Evolutionary conservation across 2,329 filamentous ascomycete genomes (phyloP).

Genomic region (Lasiodiplodia sp.): DNA sequence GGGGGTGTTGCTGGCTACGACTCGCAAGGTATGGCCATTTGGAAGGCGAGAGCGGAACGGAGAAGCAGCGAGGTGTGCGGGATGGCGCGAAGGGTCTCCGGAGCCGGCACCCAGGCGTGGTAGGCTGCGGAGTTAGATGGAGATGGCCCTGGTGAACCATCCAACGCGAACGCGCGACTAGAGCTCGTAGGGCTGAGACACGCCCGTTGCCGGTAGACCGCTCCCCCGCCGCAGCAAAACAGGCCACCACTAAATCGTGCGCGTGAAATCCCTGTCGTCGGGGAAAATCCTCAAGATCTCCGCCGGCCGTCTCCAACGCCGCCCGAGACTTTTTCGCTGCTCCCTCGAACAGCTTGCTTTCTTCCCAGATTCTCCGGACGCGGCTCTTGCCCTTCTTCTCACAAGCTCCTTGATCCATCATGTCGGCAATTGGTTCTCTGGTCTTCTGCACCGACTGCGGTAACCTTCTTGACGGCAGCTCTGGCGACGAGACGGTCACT

Average conservation of each 20-base stretch:
- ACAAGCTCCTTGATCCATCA: conserved; percentile 48
- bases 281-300: conserved; percentile 28
- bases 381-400: not conserved
- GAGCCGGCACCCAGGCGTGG: conserved; percentile 11
- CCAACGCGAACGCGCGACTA: conserved; percentile 22
- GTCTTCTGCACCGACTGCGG: conserved; percentile 95
- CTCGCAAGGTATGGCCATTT: not conserved
- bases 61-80: not conserved
- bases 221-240: not conserved
- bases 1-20: not conserved
- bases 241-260: conserved; percentile 9
- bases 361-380: not conserved
- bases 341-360: not conserved
- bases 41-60: not conserved
- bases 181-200: conserved; percentile 22
- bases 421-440: conserved; percentile 89
- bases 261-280: conserved; percentile 23
- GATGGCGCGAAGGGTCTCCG: conserved; percentile 17
- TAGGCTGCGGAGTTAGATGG: conserved; percentile 18
- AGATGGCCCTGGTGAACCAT: conserved; percentile 9
- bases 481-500: conserved; percentile 76
- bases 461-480: conserved; percentile 83
- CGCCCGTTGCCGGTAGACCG: not conserved
- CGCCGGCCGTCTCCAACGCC: conserved; percentile 11
- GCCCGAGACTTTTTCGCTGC: conserved; percentile 26